Evolutionary conservation across 495 filamentous ascomycete genomes (phyloP).

Genomic region (Copromyces sp.): DNA sequence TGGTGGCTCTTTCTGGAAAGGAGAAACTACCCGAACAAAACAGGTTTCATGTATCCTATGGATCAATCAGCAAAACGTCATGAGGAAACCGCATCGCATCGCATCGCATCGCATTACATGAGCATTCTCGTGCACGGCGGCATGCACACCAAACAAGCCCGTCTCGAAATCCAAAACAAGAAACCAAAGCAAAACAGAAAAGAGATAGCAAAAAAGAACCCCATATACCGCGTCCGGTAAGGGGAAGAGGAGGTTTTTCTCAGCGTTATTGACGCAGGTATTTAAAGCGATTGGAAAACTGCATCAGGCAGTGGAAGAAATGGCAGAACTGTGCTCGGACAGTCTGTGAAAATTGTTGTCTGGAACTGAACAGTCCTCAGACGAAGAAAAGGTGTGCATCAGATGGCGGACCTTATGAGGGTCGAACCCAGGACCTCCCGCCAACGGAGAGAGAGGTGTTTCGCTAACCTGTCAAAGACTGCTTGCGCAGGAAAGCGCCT

Average conservation of each 20-base stretch:
- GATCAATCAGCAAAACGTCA: neutral
- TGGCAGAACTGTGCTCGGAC: neutral
- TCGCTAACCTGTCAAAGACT: neutral
- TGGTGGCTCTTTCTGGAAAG: too few relatives aligned
- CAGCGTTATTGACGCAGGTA: neutral
- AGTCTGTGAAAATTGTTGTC: neutral
- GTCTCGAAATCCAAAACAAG: neutral
- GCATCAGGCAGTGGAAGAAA: neutral
- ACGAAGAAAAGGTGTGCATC: neutral
- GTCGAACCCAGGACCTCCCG: neutral
- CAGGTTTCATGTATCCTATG: neutral
- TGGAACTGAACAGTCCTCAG: neutral
- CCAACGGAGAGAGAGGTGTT: neutral
- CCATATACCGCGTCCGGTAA: neutral
- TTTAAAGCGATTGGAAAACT: neutral
- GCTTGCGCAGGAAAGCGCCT: neutral
- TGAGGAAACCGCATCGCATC: neutral
- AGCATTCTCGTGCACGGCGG: neutral
- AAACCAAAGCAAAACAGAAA: neutral
- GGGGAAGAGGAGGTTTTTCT: neutral
- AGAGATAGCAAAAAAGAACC: neutral
- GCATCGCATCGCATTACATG: neutral
- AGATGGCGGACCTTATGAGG: neutral
- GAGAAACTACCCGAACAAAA: neutral
- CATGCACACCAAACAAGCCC: neutral